These are phyloP conservation scores for Eragrostis curvula DNA, from an alignment of 176 grass and related monocot species.

Conservation along the genomic window DNA sequence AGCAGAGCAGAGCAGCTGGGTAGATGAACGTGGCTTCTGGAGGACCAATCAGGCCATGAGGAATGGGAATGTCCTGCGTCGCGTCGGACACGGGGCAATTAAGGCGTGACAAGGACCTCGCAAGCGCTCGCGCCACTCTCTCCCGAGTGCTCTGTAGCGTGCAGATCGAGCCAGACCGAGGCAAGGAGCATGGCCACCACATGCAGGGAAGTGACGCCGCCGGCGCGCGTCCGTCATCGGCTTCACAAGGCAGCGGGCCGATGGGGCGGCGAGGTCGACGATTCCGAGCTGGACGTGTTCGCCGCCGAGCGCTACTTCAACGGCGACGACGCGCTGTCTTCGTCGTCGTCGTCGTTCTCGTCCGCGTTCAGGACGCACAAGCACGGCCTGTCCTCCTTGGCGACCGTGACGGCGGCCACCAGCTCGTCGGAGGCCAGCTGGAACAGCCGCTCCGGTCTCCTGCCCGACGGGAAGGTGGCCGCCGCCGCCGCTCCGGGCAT, in stretches of 20 bases:
- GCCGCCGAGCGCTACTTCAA: conserved; percentile 65
- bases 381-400: conserved; percentile 2
- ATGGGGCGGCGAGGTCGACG: background rate
- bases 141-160: background rate
- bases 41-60: background rate
- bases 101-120: background rate
- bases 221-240: background rate
- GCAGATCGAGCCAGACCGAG: background rate
- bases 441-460: conserved; percentile 48
- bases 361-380: conserved; percentile 38
- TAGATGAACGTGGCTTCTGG: background rate
- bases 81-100: background rate
- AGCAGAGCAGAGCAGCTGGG: background rate
- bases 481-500: background rate
- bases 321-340: conserved; percentile 42
- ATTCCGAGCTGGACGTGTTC: conserved; percentile 38
- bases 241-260: background rate
- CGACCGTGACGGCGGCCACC: conserved; percentile 35
- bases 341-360: conserved; percentile 41
- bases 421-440: conserved; percentile 59
- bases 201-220: background rate
- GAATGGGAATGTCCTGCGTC: background rate
- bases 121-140: background rate
- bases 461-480: background rate
- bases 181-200: conserved; percentile 21